These are phyloP conservation scores for Apiospora marii DNA, from an alignment of 2,329 filamentous ascomycete genomes.

Conservation along the genomic window DNA sequence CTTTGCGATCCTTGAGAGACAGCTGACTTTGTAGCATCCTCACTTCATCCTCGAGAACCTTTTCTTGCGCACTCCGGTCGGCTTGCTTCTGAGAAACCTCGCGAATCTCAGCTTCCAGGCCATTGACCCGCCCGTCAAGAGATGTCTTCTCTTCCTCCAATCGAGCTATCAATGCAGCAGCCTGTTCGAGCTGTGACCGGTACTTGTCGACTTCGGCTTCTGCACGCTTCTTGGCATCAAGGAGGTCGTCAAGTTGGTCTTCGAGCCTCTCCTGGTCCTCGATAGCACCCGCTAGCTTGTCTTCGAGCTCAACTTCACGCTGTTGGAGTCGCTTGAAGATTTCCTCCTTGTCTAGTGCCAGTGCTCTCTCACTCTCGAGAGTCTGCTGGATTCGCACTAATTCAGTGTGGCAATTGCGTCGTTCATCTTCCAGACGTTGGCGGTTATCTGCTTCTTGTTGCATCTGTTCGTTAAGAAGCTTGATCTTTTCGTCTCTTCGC, in stretches of 20 bases:
- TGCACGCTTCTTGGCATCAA: conserved; percentile 87
- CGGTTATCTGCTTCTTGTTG: conserved; percentile 76
- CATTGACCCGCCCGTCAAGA: conserved; percentile 70
- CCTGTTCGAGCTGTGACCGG: conserved; percentile 87
- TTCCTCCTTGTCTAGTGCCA: conserved; percentile 97
- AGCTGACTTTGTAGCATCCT: conserved; percentile 93
- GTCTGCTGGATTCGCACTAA: conserved; percentile 91
- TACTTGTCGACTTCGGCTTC: conserved; percentile 85
- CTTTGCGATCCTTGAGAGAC: conserved; percentile 86
- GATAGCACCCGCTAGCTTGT: conserved; percentile 90
- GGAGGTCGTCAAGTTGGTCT: conserved; percentile 87
- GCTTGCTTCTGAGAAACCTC: conserved; percentile 75
- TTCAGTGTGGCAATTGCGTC: conserved; percentile 85
- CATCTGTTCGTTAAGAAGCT: conserved; percentile 85
- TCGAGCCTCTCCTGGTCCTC: conserved; percentile 95
- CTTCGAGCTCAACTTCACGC: conserved; percentile 89
- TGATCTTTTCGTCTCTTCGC: conserved; percentile 92
- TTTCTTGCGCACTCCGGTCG: conserved; percentile 78
- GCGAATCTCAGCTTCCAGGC: conserved; percentile 75
- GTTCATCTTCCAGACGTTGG: conserved; percentile 87
- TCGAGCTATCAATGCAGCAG: conserved; percentile 83
- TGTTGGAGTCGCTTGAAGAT: conserved; percentile 96
- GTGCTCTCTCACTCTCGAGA: conserved; percentile 92
- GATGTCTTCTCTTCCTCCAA: conserved; percentile 87
- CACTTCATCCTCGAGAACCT: conserved; percentile 80